A percentile compares a stretch with the other conserved stretches of the same genome.
Evolutionary conservation across 1,139 yeast species (phyloP).

Genomic region (Lodderomyces metapsilosis): DNA sequence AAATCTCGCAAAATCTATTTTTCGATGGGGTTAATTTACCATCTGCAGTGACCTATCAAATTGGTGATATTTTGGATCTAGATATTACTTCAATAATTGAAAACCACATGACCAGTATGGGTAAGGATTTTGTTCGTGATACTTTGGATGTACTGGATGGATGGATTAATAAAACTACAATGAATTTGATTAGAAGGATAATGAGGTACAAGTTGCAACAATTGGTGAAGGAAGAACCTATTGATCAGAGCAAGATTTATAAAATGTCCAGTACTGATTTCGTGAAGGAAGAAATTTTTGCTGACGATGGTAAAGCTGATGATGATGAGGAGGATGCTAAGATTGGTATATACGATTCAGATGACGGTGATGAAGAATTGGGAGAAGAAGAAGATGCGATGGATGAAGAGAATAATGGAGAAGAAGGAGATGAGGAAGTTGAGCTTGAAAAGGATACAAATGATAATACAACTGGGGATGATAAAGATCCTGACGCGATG

Average conservation of each 20-base stretch:
- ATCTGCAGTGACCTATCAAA: conserved; percentile 66
- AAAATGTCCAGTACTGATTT: conserved; percentile 43
- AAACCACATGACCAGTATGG: conserved; percentile 31
- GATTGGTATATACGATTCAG: neutral
- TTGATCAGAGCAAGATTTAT: conserved; percentile 40
- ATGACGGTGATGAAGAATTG: neutral
- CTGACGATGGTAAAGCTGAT: conserved; percentile 21
- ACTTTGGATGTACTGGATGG: conserved; percentile 56
- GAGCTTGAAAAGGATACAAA: conserved; percentile 7
- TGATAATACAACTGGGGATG: no score
- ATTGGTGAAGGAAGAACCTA: conserved; percentile 43
- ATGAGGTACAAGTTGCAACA: conserved; percentile 71
- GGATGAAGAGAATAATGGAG: conserved; percentile 5
- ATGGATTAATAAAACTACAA: conserved; percentile 67
- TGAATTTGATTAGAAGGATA: conserved; percentile 64
- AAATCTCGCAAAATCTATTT: conserved; percentile 49
- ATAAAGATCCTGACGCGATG: conserved; percentile 5
- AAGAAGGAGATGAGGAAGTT: conserved; percentile 3
- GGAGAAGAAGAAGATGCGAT: conserved; percentile 5
- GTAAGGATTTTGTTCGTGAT: conserved; percentile 43
- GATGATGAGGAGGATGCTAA: conserved; percentile 9
- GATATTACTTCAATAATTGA: conserved; percentile 53
- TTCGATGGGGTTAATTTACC: conserved; percentile 78
- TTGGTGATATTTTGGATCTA: conserved; percentile 77
- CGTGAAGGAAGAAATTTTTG: conserved; percentile 27